Evolutionary conservation across 257 asterid genomes (phyloP), one percentile per base, ranked within the genome.

Genomic region (Solanum paucissectum): DNA sequence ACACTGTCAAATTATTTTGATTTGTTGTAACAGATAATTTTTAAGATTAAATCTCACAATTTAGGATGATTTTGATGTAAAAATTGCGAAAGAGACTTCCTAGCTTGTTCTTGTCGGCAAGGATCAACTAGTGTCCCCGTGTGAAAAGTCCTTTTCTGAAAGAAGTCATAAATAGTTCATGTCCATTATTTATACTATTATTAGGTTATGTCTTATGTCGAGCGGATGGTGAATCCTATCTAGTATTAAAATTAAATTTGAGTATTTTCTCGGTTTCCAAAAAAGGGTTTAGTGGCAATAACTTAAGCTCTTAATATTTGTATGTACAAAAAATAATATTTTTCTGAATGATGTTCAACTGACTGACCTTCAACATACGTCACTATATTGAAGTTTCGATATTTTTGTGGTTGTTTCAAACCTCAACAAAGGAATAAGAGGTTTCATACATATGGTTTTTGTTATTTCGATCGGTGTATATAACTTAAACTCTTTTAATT

Each of bases 391-490:
- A 55, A 6, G 64, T 55, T 55, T 7, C 1, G 11, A 55, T 55
- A 55, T 55, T 55, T 14, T 55, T 20, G 9, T 55, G 25, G 11
- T 18, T 49, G n/a, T 55, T 55, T 55, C 64, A 55, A 55, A 20
- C 25, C 5, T 55, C 64, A 55, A 55, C 5, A 55, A 55, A 55
- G 64, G 64, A 55, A 55, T 55, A 52, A 20, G 64, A 55, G 64
- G 11, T 25, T 55, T 55, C 0, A 18, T 55, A 49, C 25, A 55
- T 18, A 3, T 7, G 0, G 0, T 3, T 55, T 6, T 55, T 55
- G 0, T 55, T 4, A 55, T 55, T 20, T 55, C 1, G 10, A 20
- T 55, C 5, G 11, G 0, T 7, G 1, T 55, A 55, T 20, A 55
- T 55, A 55, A 55, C 1, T 55, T 55, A 55, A 55, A 6, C 11